phyloP scores from a whole-genome alignment of 2,329 filamentous ascomycete genomes.

The Aspergillus quadrilineatus region DNA sequence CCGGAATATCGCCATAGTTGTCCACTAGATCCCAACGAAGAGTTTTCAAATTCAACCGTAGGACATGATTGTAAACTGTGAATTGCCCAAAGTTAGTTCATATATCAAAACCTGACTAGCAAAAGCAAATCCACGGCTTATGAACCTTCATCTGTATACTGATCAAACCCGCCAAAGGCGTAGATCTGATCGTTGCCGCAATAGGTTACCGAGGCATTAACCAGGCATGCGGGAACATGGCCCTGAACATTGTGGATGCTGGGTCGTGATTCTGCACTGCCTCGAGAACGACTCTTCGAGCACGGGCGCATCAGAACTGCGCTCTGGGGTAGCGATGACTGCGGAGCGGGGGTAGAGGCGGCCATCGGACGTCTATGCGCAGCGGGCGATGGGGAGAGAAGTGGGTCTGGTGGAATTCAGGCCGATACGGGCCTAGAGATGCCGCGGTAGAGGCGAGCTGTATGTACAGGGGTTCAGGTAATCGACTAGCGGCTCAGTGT shows the following conservation, averaged over 20 bases:
- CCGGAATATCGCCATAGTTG: conserved; percentile 97
- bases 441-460: conserved; percentile 8
- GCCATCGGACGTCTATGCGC: conserved; percentile 24
- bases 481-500: background rate
- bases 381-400: conserved; percentile 32
- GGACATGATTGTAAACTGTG: conserved; percentile 89
- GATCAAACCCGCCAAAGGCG: conserved; percentile 96
- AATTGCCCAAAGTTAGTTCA: conserved; percentile 4
- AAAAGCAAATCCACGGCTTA: background rate
- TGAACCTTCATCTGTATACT: conserved; percentile 88
- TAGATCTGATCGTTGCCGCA: conserved; percentile 97
- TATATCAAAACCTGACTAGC: background rate
- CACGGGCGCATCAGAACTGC: conserved; percentile 92
- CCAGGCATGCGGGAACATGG: conserved; percentile 84
- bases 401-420: conserved; percentile 37
- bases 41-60: conserved; percentile 80
- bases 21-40: conserved; percentile 95
- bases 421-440: conserved; percentile 14
- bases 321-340: conserved; percentile 53
- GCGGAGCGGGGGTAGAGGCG: conserved; percentile 41
- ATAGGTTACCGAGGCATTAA: conserved; percentile 98
- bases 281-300: conserved; percentile 64
- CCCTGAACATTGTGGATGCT: conserved; percentile 76
- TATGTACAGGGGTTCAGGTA: conserved; percentile 3
- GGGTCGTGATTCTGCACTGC: conserved; percentile 73